phyloP scores from a whole-genome alignment of 2,329 filamentous ascomycete species.

The Colletotrichum sp. region DNA sequence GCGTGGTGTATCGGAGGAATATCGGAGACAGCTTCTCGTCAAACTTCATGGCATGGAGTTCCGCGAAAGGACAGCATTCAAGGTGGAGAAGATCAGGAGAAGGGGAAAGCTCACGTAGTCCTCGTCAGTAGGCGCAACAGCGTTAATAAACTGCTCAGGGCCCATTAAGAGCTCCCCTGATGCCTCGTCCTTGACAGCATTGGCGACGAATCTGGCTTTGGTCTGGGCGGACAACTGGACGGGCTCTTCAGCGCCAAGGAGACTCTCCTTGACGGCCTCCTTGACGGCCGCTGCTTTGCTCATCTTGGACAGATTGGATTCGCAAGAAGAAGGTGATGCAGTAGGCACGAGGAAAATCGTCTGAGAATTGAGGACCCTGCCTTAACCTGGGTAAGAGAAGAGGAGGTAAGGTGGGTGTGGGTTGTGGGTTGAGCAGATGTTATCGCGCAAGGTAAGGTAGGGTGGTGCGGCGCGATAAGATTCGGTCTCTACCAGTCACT shows the following conservation, averaged over 20 bases:
- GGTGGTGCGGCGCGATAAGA: slow-evolving; percentile 14
- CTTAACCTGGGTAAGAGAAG: neutral
- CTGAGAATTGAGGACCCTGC: neutral
- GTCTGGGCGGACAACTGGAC: slow-evolving; percentile 75
- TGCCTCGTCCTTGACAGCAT: slow-evolving; percentile 77
- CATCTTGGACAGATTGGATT: slow-evolving; percentile 34
- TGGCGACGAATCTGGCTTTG: slow-evolving; percentile 75
- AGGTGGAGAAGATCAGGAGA: neutral
- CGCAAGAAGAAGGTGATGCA: neutral
- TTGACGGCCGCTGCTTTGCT: slow-evolving; percentile 57
- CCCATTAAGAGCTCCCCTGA: slow-evolving; percentile 82
- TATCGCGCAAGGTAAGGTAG: neutral
- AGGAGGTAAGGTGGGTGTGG: slow-evolving; percentile 7
- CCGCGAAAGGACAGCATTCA: neutral
- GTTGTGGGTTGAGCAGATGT: slow-evolving; percentile 15
- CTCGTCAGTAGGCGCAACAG: slow-evolving; percentile 83
- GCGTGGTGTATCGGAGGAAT: neutral
- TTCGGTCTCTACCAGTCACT: neutral
- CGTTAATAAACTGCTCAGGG: slow-evolving; percentile 87
- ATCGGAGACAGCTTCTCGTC: neutral
- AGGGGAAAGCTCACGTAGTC: slow-evolving; percentile 75
- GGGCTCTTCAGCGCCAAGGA: slow-evolving; percentile 68
- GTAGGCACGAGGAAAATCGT: neutral
- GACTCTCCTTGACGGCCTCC: slow-evolving; percentile 79
- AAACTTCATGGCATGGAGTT: neutral